Evolutionary conservation across 2,329 filamentous ascomycete genomes (phyloP).

Genomic region (Tolypocladium sp.): DNA sequence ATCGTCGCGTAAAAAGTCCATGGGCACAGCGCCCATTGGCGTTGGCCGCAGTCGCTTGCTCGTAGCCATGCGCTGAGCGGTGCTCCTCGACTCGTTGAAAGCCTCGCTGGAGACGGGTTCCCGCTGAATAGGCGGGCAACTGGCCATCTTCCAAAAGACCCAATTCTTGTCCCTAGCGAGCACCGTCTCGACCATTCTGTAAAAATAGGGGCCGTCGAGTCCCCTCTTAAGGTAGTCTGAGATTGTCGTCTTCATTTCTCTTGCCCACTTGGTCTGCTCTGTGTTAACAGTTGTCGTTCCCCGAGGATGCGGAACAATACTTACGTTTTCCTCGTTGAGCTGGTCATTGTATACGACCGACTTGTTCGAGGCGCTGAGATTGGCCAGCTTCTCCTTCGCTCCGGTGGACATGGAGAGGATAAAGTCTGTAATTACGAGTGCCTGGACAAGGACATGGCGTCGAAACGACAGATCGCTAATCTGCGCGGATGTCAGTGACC

Average conservation of each 20-base stretch:
- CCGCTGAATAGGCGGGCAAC: slow-evolving; percentile 77
- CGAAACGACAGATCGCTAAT: slow-evolving; percentile 92
- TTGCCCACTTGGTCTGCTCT: slow-evolving; percentile 69
- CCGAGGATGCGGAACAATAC: slow-evolving; percentile 16
- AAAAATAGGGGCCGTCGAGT: slow-evolving; percentile 82
- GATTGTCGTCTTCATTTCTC: slow-evolving; percentile 67
- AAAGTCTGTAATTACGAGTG: slow-evolving; percentile 90
- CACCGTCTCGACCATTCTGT: slow-evolving; percentile 94
- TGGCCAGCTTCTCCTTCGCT: slow-evolving; percentile 69
- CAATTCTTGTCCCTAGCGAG: slow-evolving; percentile 95
- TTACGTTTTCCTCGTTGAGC: slow-evolving; percentile 75
- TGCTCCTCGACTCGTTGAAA: slow-evolving; percentile 60
- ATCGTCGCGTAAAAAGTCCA: slow-evolving; percentile 68
- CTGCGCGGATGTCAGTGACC: slow-evolving; percentile 28
- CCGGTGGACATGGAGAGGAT: slow-evolving; percentile 79
- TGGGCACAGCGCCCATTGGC: slow-evolving; percentile 63
- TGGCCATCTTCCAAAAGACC: slow-evolving; percentile 97
- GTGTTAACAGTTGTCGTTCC: slow-evolving; percentile 4
- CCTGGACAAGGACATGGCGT: slow-evolving; percentile 88
- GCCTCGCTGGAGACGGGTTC: slow-evolving; percentile 59
- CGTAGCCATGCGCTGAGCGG: slow-evolving; percentile 56
- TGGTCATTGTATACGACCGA: slow-evolving; percentile 77
- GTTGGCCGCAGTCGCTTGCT: slow-evolving; percentile 61
- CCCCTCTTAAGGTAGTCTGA: slow-evolving; percentile 75
- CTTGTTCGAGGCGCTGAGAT: slow-evolving; percentile 63